Evolutionary conservation across 306 rosid genomes (phyloP).

Genomic region (Casuarina glauca): DNA sequence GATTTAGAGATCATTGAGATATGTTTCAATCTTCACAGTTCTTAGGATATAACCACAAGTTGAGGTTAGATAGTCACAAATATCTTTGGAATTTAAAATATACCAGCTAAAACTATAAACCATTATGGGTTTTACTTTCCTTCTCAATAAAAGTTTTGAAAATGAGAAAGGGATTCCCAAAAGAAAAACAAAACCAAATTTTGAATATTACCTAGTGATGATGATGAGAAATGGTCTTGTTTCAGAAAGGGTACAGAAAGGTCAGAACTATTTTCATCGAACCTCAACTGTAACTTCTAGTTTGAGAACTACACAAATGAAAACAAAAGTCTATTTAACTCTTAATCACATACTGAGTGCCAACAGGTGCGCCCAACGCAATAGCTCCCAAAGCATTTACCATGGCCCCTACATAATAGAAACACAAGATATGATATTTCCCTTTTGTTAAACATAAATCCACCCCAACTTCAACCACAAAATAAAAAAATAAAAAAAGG

Average conservation of each 20-base stretch:
- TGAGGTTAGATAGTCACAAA: slow-evolving; percentile 14
- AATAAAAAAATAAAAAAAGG: too few relatives aligned
- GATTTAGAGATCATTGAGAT: background rate
- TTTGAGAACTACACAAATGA: slow-evolving; percentile 9
- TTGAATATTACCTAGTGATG: background rate
- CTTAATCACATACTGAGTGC: slow-evolving; percentile 67
- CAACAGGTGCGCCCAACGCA: slow-evolving; percentile 83
- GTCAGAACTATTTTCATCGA: slow-evolving; percentile 19
- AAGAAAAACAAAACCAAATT: background rate
- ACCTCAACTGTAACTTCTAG: slow-evolving; percentile 35
- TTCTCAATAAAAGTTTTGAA: background rate
- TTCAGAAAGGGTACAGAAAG: slow-evolving; percentile 3
- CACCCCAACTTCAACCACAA: background rate
- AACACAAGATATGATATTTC: slow-evolving; percentile 4
- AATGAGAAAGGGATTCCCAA: background rate
- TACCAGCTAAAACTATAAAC: slow-evolving; percentile 9
- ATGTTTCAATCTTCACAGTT: background rate
- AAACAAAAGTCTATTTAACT: slow-evolving; percentile 27
- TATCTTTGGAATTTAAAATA: background rate
- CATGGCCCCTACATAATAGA: slow-evolving; percentile 63
- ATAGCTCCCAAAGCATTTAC: slow-evolving; percentile 21
- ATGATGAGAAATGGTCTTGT: slow-evolving; percentile 8
- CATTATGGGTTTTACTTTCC: background rate
- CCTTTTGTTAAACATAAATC: background rate
- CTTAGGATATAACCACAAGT: slow-evolving; percentile 1